Base-by-base conservation (phyloP, 805 yeast species). In the Metschnikowia lachancei region DNA sequence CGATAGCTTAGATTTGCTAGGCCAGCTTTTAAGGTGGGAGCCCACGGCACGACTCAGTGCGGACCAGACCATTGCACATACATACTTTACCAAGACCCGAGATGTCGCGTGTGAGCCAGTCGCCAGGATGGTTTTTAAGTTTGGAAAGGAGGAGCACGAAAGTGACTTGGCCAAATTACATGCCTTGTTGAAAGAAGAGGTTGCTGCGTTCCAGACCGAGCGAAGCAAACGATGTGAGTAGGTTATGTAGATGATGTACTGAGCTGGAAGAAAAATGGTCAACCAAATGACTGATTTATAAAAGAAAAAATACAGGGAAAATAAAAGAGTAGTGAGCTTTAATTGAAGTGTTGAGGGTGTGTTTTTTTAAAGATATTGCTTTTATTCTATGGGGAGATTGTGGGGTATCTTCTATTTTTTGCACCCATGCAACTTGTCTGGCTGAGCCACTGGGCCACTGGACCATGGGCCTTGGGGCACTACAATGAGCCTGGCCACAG, bases 1-100 rank as follows among this genome's bases (percentile, higher is more conserved):
- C 0, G 62, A 61, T 1, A 85, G 86, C 2, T 65, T 71, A 9
- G 74, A 79, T 36, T 66, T 91, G 40, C 58, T 90, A 26, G 72
- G 71, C 1, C 62, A 59, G 10, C 65, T 90, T 37, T 56, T 91
- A 11, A 69, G 75, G 41, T 91, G 95, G 90, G 83, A 80, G 47
- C 76, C 83, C 0, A 64, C 60, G 1, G 55, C 61, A 17, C 71
- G 98, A 43, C 68, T 71, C 20, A 72, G 72, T 0, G 86, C 85
- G 1, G 74, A 72, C 2, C 69, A 77, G 51, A 79, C 86, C 1
- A 60, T 91, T 11, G 65, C 67, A 4, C 89, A 85, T 57, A 69
- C 71, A 1, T 87, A 76, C 57, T 68, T 89, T 8, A 60, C 56
- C 11, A 58, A 65, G 2, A 79, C 87, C 7, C 72, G 92, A 53